Evolutionary conservation across 148 eudicot species (phyloP).

Genomic region (Rhododendron ferrugineum): DNA sequence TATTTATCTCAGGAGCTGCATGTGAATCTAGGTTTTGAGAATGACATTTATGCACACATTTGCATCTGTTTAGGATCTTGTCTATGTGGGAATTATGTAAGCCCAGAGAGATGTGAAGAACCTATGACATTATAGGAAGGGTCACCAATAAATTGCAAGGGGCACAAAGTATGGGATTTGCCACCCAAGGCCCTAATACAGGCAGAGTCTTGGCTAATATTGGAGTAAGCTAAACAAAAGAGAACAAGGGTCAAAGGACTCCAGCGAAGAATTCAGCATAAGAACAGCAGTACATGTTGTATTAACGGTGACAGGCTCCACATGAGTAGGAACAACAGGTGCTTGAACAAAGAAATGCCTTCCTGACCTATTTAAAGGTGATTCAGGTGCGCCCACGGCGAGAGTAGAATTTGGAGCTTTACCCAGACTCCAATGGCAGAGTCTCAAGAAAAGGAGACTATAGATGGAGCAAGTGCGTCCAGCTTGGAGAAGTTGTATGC

Average conservation of each 20-base stretch:
- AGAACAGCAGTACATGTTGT: neutral
- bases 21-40: neutral
- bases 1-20: neutral
- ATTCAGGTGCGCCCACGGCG: neutral
- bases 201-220: neutral
- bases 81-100: neutral
- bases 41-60: neutral
- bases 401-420: neutral
- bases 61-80: neutral
- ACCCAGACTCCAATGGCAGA: neutral
- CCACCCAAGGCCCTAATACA: neutral
- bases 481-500: neutral
- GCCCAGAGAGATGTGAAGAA: neutral
- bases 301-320: neutral
- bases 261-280: neutral
- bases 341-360: neutral
- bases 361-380: neutral
- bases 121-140: neutral
- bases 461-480: neutral
- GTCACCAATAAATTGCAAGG: neutral
- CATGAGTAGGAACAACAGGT: neutral
- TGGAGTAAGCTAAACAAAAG: neutral
- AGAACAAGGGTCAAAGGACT: neutral
- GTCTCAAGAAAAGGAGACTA: neutral
- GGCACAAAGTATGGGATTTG: neutral